A percentile compares a stretch with the other conserved stretches of the same genome.
phyloP scores from a whole-genome alignment of 768 basidiomycete genomes.

The Aureoboletus auriporus region DNA sequence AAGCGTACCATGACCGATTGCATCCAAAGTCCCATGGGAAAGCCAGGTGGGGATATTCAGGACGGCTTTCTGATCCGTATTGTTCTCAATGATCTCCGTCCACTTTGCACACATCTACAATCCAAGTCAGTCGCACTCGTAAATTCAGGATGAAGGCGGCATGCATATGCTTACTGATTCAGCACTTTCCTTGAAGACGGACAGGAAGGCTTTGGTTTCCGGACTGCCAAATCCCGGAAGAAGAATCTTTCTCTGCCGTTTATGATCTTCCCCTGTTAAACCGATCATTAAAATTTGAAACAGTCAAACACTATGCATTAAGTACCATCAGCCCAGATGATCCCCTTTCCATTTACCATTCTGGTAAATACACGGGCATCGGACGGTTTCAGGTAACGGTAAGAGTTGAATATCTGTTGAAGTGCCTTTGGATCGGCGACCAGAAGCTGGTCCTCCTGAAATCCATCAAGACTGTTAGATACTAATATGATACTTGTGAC shows the following conservation, averaged over 20 bases:
- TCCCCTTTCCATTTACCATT: constrained; percentile 29
- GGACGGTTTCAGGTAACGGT: constrained; percentile 38
- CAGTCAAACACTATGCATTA: neutral
- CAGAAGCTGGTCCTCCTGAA: constrained; percentile 41
- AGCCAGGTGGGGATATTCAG: constrained; percentile 23
- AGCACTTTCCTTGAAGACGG: constrained; percentile 41
- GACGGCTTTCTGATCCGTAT: neutral
- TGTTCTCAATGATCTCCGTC: constrained; percentile 11
- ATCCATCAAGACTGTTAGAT: constrained; percentile 7
- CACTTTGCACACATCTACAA: constrained; percentile 6
- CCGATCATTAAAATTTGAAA: constrained; percentile 11
- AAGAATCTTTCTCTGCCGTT: constrained; percentile 49
- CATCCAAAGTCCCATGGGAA: constrained; percentile 41
- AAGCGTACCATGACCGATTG: neutral
- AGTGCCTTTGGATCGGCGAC: constrained; percentile 46
- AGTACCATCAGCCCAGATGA: constrained; percentile 40
- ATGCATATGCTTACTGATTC: constrained; percentile 9
- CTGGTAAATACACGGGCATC: constrained; percentile 18
- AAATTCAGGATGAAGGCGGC: no score
- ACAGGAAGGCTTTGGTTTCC: constrained; percentile 47
- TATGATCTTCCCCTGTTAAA: constrained; percentile 38
- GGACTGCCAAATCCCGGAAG: constrained; percentile 51
- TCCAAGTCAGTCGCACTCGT: no score
- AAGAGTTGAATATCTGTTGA: constrained; percentile 33
- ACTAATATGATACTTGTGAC: neutral